Conservation (phyloP, 352 stramenopile genomes). For the Phytophthora gonapodyides region DNA sequence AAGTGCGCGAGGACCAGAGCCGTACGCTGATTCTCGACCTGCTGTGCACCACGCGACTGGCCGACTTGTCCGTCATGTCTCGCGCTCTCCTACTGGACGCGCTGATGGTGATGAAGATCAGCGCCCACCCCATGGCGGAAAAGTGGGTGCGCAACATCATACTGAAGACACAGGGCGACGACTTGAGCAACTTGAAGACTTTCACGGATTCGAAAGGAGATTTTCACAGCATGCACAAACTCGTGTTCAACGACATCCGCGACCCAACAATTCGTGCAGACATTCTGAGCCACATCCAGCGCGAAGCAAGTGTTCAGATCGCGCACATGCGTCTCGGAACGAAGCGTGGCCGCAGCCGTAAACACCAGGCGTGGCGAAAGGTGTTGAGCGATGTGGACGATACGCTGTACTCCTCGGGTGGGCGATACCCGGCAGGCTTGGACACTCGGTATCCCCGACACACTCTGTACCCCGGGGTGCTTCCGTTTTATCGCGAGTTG, state of each 20-base stretch:
- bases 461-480: constrained; percentile 96
- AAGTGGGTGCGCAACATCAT: constrained; percentile 98
- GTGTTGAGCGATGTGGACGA: constrained; percentile 99
- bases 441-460: constrained; percentile 93
- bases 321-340: constrained; percentile 95
- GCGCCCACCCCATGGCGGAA: constrained; percentile 93
- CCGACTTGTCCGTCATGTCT: constrained; percentile 92
- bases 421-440: constrained; percentile 95
- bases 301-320: constrained; percentile 93
- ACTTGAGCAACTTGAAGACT: constrained; percentile 97
- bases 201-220: constrained; percentile 97
- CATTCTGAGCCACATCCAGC: constrained; percentile 96
- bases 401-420: constrained; percentile 96
- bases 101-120: constrained; percentile 97
- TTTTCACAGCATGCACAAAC: constrained; percentile 97
- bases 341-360: constrained; percentile 72
- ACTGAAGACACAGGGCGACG: constrained; percentile 94
- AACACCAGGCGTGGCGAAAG: constrained; percentile 94
- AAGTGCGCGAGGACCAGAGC: constrained; percentile 72
- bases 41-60: constrained; percentile 92
- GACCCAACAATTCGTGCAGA: constrained; percentile 88
- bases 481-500: constrained; percentile 98
- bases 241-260: constrained; percentile 97
- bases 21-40: constrained; percentile 96
- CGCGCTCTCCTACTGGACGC: constrained; percentile 95